A percentile compares a stretch with the other conserved stretches of the same genome.
Evolutionary conservation across 371 early-diverging fungal genomes (phyloP).

Genomic region (Paramicrosporidium saccamoebae): DNA sequence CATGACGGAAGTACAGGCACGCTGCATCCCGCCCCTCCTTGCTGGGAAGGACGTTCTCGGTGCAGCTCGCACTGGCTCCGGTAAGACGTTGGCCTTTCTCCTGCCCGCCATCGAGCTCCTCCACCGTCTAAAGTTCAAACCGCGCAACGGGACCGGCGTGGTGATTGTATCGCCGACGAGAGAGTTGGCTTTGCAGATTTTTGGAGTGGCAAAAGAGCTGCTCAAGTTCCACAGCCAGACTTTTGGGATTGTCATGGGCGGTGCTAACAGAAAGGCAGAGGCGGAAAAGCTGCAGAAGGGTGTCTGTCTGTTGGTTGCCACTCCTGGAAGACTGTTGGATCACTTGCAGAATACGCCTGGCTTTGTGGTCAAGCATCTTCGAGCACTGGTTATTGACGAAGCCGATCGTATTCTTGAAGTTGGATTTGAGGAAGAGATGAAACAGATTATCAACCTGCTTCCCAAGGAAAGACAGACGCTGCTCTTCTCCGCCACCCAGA

Average conservation of each 20-base stretch:
- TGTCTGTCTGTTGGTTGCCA: slow-evolving; percentile 78
- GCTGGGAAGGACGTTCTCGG: slow-evolving; percentile 91
- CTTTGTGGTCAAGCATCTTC: slow-evolving; percentile 56
- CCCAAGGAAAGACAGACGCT: slow-evolving; percentile 68
- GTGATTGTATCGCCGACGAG: slow-evolving; percentile 95
- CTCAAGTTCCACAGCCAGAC: slow-evolving; percentile 67
- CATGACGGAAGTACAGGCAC: slow-evolving; percentile 94
- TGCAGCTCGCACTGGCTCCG: slow-evolving; percentile 94
- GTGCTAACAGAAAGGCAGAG: slow-evolving; percentile 77
- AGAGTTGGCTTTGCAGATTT: slow-evolving; percentile 95
- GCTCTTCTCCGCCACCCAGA: slow-evolving; percentile 94
- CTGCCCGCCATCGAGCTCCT: slow-evolving; percentile 81
- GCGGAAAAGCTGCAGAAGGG: slow-evolving; percentile 70
- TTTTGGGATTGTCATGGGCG: slow-evolving; percentile 89
- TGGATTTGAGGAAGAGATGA: slow-evolving; percentile 95
- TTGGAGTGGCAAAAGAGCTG: slow-evolving; percentile 79
- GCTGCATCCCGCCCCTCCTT: slow-evolving; percentile 69
- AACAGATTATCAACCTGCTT: slow-evolving; percentile 63
- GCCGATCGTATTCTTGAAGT: slow-evolving; percentile 91
- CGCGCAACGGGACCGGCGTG: slow-evolving; percentile 83
- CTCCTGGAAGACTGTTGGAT: slow-evolving; percentile 91
- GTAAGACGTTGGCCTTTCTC: slow-evolving; percentile 93
- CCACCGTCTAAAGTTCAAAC: slow-evolving; percentile 46
- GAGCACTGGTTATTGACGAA: slow-evolving; percentile 84
- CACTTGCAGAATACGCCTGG: slow-evolving; percentile 81